A percentile compares a stretch with the other conserved stretches of the same genome.
Conservation (phyloP, 2,329 filamentous ascomycete species). For the Chlorencoelia australis region DNA sequence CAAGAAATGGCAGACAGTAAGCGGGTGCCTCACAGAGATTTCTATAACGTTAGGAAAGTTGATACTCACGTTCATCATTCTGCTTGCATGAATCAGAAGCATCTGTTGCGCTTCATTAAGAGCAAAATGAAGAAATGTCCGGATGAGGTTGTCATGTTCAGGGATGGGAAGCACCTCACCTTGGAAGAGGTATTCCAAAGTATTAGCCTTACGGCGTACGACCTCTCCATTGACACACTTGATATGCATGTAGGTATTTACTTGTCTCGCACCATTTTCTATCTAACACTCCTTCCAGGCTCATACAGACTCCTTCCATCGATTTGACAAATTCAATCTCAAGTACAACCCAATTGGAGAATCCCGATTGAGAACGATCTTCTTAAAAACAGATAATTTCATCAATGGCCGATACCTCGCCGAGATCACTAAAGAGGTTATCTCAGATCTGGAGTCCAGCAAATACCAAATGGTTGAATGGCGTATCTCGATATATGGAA, state of each 20-base stretch:
- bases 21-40: conserved; percentile 93
- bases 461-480: conserved; percentile 99
- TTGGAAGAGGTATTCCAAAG: conserved; percentile 91
- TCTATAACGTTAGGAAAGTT: conserved; percentile 98
- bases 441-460: conserved; percentile 91
- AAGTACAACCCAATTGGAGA: conserved; percentile 98
- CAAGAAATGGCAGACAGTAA: conserved; percentile 98
- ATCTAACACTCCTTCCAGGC: conserved; percentile 41
- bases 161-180: conserved; percentile 87
- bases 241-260: conserved; percentile 79
- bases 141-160: conserved; percentile 83
- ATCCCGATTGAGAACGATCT: conserved; percentile 92
- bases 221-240: conserved; percentile 93
- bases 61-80: conserved; percentile 99
- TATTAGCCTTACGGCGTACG: conserved; percentile 94
- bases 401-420: conserved; percentile 93
- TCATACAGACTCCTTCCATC: conserved; percentile 95
- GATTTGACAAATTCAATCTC: conserved; percentile 98
- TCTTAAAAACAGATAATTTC: conserved; percentile 96
- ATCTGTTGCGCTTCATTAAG: conserved; percentile 95
- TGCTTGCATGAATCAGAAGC: conserved; percentile 99
- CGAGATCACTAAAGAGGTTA: conserved; percentile 97
- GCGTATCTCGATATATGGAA: conserved; percentile 95
- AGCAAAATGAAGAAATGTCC: conserved; percentile 99
- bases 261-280: not conserved